phyloP scores from a whole-genome alignment of 2,329 filamentous ascomycete species.

The Penicillium oxalicum region DNA sequence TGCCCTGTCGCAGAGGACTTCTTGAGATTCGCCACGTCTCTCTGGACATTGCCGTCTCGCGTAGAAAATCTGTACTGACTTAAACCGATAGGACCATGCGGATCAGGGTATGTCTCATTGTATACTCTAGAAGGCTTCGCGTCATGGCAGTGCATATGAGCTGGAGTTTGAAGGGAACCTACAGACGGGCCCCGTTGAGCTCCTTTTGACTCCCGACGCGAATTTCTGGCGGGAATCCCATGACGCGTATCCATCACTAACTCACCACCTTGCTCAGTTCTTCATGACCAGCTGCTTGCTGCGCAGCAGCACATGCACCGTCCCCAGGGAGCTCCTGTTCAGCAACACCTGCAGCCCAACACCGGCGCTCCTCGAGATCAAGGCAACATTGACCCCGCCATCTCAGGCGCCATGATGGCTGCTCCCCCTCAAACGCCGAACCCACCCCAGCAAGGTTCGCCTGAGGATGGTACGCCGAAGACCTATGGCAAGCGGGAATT shows the following conservation, averaged over 20 bases:
- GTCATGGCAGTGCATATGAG: not conserved
- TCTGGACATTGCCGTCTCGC: constrained; percentile 2
- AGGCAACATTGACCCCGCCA: constrained; percentile 55
- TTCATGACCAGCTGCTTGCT: constrained; percentile 58
- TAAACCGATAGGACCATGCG: constrained; percentile 35
- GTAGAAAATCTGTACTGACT: constrained; percentile 10
- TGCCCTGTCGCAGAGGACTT: constrained; percentile 13
- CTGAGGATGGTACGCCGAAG: constrained; percentile 56
- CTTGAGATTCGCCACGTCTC: constrained; percentile 6
- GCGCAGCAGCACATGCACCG: constrained; percentile 39
- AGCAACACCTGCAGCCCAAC: constrained; percentile 37
- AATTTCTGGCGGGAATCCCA: not conserved
- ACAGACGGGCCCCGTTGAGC: too few relatives aligned
- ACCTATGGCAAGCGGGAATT: constrained; percentile 73
- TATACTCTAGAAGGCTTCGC: not conserved
- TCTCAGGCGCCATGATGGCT: constrained; percentile 49
- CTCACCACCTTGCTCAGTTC: constrained; percentile 38
- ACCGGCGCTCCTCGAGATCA: constrained; percentile 43
- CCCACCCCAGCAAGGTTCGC: constrained; percentile 21
- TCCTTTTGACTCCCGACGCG: not conserved
- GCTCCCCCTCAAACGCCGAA: constrained; percentile 30
- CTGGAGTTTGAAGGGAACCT: too few relatives aligned
- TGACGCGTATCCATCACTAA: constrained; percentile 7
- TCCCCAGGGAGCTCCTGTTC: constrained; percentile 38
- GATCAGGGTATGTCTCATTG: constrained; percentile 37